These are phyloP conservation scores for Bertia moriformis DNA, from an alignment of 2,329 filamentous ascomycete species.

Conservation along the genomic window DNA sequence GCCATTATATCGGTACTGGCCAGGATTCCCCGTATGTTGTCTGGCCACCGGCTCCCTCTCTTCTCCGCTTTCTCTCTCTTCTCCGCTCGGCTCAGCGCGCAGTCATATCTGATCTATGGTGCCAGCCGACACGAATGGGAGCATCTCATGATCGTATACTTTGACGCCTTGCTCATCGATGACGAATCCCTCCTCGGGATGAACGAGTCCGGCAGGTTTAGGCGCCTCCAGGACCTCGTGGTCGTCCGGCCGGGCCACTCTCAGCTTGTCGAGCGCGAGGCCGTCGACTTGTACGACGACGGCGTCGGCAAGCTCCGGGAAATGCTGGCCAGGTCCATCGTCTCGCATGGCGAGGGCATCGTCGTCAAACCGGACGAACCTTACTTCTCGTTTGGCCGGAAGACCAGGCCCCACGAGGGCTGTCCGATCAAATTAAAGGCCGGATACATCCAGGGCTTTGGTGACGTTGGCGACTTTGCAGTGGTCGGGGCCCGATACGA, in stretches of 20 bases:
- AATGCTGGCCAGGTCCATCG: constrained; percentile 54
- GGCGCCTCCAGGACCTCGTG: constrained; percentile 40
- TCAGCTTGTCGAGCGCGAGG: constrained; percentile 49
- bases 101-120: constrained; percentile 6
- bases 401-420: constrained; percentile 19
- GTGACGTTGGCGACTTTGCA: constrained; percentile 72
- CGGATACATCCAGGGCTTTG: constrained; percentile 59
- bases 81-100: background rate
- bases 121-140: constrained; percentile 31
- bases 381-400: constrained; percentile 43
- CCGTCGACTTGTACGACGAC: constrained; percentile 49
- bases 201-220: constrained; percentile 43
- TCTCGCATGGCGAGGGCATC: constrained; percentile 58
- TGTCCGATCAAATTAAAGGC: constrained; percentile 75
- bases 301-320: constrained; percentile 40
- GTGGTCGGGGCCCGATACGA: constrained; percentile 65
- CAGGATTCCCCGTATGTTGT: constrained; percentile 50
- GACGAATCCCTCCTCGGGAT: constrained; percentile 31
- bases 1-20: constrained; percentile 50
- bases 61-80: too few relatives aligned
- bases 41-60: too few relatives aligned
- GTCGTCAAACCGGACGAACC: constrained; percentile 69
- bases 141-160: constrained; percentile 48
- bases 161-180: constrained; percentile 39
- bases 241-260: constrained; percentile 41